A percentile compares a stretch with the other conserved stretches of the same genome.
phyloP scores from a whole-genome alignment of 306 rosid species.

The Rubus idaeus region DNA sequence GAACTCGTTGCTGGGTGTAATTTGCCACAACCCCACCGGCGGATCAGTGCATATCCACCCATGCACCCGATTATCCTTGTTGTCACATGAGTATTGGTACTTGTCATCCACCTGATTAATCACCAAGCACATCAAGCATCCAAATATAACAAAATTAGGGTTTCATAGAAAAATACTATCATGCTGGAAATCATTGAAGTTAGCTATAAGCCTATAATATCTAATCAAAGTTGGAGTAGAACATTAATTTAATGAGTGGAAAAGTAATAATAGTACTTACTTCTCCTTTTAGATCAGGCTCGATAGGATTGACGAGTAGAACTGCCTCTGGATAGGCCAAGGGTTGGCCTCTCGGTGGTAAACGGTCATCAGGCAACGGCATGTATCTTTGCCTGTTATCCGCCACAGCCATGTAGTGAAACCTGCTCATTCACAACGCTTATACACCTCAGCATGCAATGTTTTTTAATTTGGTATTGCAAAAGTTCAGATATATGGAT shows the following conservation, averaged over 20 bases:
- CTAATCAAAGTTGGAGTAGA: not conserved
- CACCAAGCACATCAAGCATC: not conserved
- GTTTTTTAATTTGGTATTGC: not conserved
- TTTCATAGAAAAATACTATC: not conserved
- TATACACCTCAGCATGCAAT: not conserved
- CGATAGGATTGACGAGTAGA: conserved; percentile 38
- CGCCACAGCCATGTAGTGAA: conserved; percentile 43
- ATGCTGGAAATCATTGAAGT: not conserved
- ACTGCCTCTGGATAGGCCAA: conserved; percentile 53
- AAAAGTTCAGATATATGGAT: not conserved
- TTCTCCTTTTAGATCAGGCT: conserved; percentile 45
- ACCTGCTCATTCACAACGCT: conserved; percentile 25
- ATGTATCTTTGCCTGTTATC: conserved; percentile 43
- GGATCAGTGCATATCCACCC: conserved; percentile 47
- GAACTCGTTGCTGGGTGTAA: conserved; percentile 33
- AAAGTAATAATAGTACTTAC: not conserved
- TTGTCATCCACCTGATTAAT: conserved; percentile 46
- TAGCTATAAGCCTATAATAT: not conserved
- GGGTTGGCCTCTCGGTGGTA: conserved; percentile 42
- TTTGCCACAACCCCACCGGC: conserved; percentile 34
- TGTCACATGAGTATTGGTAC: conserved; percentile 45
- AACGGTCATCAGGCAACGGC: conserved; percentile 48
- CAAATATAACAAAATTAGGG: not conserved
- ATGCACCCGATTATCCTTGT: conserved; percentile 37
- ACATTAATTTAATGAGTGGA: not conserved